phyloP scores from a whole-genome alignment of 1,284 basidiomycete genomes.

The Rhodotorula mucilaginosa region DNA sequence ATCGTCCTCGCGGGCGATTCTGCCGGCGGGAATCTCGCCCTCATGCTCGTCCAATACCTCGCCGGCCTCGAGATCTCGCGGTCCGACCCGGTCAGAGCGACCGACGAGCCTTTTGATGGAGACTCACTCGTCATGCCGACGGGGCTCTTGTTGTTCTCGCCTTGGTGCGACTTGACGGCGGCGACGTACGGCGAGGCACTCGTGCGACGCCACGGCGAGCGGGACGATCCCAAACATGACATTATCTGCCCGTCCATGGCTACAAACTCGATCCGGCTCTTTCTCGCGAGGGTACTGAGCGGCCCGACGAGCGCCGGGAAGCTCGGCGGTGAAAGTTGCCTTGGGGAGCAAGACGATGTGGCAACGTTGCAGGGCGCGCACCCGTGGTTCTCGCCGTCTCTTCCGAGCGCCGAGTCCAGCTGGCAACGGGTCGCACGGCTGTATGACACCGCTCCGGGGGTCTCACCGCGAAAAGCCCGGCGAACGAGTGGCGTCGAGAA shows the following conservation, averaged over 20 bases:
- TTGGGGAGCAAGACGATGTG: neutral
- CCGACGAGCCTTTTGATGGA: neutral
- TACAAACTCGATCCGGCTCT: slow-evolving; percentile 21
- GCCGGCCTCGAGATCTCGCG: slow-evolving; percentile 8
- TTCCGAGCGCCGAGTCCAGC: slow-evolving; percentile 17
- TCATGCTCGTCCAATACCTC: slow-evolving; percentile 39
- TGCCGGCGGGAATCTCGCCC: slow-evolving; percentile 37
- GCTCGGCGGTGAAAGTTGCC: neutral
- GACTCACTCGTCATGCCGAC: slow-evolving; percentile 30
- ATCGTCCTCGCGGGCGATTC: slow-evolving; percentile 42
- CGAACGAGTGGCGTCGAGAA: too few species aligned
- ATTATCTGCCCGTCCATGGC: slow-evolving; percentile 39
- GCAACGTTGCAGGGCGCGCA: neutral
- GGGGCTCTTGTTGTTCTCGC: slow-evolving; percentile 33
- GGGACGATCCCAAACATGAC: slow-evolving; percentile 25
- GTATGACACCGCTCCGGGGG: slow-evolving; percentile 1
- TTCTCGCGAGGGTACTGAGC: neutral
- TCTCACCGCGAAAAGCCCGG: neutral
- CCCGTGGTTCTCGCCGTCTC: slow-evolving; percentile 35
- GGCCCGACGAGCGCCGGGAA: neutral
- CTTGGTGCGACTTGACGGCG: slow-evolving; percentile 41
- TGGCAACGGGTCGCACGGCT: slow-evolving; percentile 12
- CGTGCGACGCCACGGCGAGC: neutral
- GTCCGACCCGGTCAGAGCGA: neutral
- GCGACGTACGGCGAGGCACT: slow-evolving; percentile 13